A percentile compares a stretch with the other conserved stretches of the same genome.
phyloP scores from a whole-genome alignment of 768 basidiomycete genomes.

The Kwoniella mangroviensis region DNA sequence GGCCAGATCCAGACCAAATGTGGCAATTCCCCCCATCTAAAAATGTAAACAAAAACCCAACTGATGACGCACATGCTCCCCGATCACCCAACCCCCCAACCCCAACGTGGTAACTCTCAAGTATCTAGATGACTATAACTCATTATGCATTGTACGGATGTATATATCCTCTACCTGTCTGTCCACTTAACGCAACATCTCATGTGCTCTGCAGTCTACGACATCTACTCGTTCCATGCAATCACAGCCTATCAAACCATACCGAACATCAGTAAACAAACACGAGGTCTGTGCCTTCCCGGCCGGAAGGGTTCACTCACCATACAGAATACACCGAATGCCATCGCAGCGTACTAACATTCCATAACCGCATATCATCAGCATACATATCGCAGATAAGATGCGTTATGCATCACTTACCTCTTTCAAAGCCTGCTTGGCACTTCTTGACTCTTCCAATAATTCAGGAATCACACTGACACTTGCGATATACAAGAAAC shows the following conservation, averaged over 20 bases:
- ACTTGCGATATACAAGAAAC: constrained; percentile 90
- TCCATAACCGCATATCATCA: no score
- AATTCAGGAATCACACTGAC: constrained; percentile 89
- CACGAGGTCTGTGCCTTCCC: neutral
- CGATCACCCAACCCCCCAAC: neutral
- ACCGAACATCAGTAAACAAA: constrained; percentile 1
- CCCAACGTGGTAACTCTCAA: neutral
- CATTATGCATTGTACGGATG: neutral
- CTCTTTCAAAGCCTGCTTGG: constrained; percentile 87
- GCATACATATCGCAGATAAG: no score
- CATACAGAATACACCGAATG: constrained; percentile 88
- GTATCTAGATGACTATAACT: neutral
- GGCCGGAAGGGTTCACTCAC: constrained; percentile 27
- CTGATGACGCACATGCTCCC: constrained; percentile 20
- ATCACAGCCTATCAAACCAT: constrained; percentile 44
- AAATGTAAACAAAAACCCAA: neutral
- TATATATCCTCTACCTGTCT: no score
- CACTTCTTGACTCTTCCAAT: constrained; percentile 84
- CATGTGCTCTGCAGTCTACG: neutral
- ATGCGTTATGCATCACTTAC: constrained; percentile 59
- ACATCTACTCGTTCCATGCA: constrained; percentile 57
- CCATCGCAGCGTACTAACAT: constrained; percentile 84
- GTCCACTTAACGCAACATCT: no score
- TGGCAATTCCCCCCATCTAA: constrained; percentile 11
- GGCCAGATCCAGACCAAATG: constrained; percentile 11